These are phyloP conservation scores for Chalciporus chontae DNA, from an alignment of 768 basidiomycete genomes.

Conservation along the genomic window DNA sequence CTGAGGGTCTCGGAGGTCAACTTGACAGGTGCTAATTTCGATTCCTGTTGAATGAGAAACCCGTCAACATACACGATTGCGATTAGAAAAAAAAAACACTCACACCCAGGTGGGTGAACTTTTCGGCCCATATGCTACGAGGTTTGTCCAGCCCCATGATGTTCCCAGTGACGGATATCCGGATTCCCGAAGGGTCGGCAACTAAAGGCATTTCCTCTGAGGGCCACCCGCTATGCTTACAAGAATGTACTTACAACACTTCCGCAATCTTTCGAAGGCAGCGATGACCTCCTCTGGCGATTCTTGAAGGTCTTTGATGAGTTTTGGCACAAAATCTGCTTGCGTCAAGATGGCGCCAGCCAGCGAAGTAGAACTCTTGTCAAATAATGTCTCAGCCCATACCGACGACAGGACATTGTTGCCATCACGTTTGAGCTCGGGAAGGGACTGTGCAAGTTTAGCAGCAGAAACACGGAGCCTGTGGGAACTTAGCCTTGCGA, in stretches of 20 bases:
- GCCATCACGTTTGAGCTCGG: constrained; percentile 89
- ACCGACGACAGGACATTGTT: constrained; percentile 73
- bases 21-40: constrained; percentile 62
- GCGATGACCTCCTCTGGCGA: constrained; percentile 67
- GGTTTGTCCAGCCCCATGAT: constrained; percentile 68
- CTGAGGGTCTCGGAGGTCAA: constrained; percentile 68
- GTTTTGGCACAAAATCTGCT: constrained; percentile 73
- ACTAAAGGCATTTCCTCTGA: constrained; percentile 43
- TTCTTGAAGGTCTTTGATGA: constrained; percentile 69
- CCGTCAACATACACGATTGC: neutral
- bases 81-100: constrained; percentile 36
- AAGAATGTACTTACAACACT: constrained; percentile 47
- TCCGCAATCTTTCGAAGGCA: constrained; percentile 73
- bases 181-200: constrained; percentile 74
- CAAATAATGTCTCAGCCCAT: constrained; percentile 61
- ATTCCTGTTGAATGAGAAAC: constrained; percentile 35
- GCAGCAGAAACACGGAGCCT: constrained; percentile 83
- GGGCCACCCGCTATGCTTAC: neutral
- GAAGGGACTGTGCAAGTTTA: constrained; percentile 86
- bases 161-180: constrained; percentile 91
- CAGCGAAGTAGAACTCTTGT: constrained; percentile 65
- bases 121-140: constrained; percentile 65
- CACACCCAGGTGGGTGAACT: constrained; percentile 60
- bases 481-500: constrained; percentile 4
- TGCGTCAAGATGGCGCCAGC: constrained; percentile 68